Evolutionary conservation across 208 protist species (phyloP), one percentile per base, ranked within the genome.

Genomic region (Naegleria fowleri): DNA sequence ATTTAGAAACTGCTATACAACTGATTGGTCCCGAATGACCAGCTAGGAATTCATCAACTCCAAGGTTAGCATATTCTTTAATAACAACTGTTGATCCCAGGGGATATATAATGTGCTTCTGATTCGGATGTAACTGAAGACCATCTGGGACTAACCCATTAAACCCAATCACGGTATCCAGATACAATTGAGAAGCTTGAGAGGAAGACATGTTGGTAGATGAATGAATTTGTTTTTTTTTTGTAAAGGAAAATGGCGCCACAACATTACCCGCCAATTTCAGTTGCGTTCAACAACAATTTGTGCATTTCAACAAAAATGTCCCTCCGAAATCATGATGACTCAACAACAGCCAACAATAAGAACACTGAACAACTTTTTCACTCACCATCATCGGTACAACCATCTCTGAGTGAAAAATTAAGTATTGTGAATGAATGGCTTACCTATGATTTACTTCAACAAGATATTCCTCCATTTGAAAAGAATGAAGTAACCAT

Each of bases 11-110:
- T 0, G 97, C 93, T 43, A 99, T 91, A 92, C 97, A 98, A 92
- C 96, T 97, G 91, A 99, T 97, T 83, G 95, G 95, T 93, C 98
- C 96, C 83, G 96, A 97, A 95, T 99, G 97, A 13, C 98, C 98
- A 90, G 97, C 96, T 33, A 98, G 92, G 88, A 98, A 98, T 75
- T 97, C 94, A 36, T 96, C 96, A 88, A 93, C 92, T n/a, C 92
- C 84, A 5, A 94, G 90, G 90, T 97, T 96, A 88, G 93, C 93
- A 67, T 96, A 92, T 38, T 97, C 94, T 9, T 95, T 95, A 92
- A 98, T 96, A 0, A 98, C 97, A 40, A 98, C 96, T 89, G 96
- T 97, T 1, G 97, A 96, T 11, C 97, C 97, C 29, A 98, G 94
- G 1, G 97, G 95, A 92, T 98, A 98, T 3, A 98, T 92, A 16